Percentiles rank a stretch among this genome's conserved stretches.
Evolutionary conservation across 164 flowering plant species (phyloP).

Genomic region (Stephania japonica): DNA sequence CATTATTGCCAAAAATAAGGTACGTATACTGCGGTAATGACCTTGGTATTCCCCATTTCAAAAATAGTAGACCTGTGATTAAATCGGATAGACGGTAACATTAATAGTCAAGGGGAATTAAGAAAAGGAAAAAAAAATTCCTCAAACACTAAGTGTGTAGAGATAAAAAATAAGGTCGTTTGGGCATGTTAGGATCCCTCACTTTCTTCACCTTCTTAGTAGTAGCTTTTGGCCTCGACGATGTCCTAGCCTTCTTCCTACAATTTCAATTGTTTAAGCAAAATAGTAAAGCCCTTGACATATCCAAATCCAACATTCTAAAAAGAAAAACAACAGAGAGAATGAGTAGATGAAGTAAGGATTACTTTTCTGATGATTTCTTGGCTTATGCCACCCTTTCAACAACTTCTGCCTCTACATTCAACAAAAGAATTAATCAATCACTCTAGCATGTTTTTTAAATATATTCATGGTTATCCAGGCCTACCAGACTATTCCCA

Average conservation of each 20-base stretch:
- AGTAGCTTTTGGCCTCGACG: constrained; percentile 30
- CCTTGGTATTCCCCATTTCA: constrained; percentile 98
- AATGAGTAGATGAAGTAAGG: not conserved
- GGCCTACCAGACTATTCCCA: no score
- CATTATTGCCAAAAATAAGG: no score
- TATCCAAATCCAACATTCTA: not conserved
- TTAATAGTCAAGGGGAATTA: not conserved
- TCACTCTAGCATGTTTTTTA: no score
- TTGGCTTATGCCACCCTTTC: constrained; percentile 46
- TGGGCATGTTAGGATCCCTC: constrained; percentile 61
- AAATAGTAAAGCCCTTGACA: not conserved
- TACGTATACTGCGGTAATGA: constrained; percentile 95
- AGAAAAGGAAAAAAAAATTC: not conserved
- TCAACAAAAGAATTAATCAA: not conserved
- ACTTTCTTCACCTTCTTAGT: constrained; percentile 42
- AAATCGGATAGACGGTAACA: not conserved
- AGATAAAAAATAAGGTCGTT: constrained; percentile 63
- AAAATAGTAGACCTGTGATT: constrained; percentile 78
- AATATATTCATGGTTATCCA: no score
- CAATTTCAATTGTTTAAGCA: not conserved
- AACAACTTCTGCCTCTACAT: constrained; percentile 58
- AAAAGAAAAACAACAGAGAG: not conserved
- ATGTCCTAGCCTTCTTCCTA: constrained; percentile 40
- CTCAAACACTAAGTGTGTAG: not conserved
- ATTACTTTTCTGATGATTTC: constrained; percentile 45